Conservation (phyloP, 2,329 filamentous ascomycete genomes). For the Leptoxyphium fumago region DNA sequence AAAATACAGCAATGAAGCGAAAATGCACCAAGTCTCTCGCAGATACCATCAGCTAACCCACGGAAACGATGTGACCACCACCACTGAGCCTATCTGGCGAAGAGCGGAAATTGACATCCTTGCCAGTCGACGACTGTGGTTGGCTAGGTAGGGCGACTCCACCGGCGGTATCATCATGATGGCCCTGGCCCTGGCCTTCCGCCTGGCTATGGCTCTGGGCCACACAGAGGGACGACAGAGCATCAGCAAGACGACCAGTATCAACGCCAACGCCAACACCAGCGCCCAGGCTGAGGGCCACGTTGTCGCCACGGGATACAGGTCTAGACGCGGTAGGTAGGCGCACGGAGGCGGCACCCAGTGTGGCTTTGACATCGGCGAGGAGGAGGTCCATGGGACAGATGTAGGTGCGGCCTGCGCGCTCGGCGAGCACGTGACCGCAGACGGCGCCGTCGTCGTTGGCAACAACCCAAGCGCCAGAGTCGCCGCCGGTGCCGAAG, state of each 20-base stretch:
- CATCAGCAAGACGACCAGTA: not conserved
- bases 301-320: not conserved
- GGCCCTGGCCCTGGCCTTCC: not conserved
- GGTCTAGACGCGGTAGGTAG: constrained; percentile 35
- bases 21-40: too few species aligned
- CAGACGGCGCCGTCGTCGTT: constrained; percentile 65
- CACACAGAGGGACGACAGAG: too few species aligned
- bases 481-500: constrained; percentile 66
- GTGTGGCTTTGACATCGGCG: constrained; percentile 66
- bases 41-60: too few species aligned
- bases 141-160: not conserved
- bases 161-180: not conserved
- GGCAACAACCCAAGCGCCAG: constrained; percentile 84
- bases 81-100: not conserved
- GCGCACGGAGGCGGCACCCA: constrained; percentile 55
- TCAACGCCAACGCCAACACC: not conserved
- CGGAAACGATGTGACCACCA: not conserved
- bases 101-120: not conserved
- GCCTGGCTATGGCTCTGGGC: not conserved
- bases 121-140: not conserved
- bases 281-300: not conserved
- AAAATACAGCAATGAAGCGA: too few species aligned
- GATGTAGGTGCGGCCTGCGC: constrained; percentile 66
- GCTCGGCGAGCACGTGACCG: constrained; percentile 76
- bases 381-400: constrained; percentile 88